Base-by-base conservation (phyloP, 306 rosid species). In the Quercus parvula region DNA sequence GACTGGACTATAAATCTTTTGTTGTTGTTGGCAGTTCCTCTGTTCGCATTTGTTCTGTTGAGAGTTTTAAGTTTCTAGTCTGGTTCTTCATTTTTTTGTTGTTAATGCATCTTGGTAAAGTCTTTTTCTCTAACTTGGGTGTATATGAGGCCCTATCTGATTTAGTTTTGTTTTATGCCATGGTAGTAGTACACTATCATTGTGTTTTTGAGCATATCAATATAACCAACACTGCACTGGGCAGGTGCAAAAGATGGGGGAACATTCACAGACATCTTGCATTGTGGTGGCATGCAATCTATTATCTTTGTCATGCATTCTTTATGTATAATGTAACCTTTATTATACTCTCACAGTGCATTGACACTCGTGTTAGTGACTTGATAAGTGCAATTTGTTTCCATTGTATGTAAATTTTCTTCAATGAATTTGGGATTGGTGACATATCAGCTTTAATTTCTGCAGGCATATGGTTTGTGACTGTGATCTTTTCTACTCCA, bases 391-490 rank as follows among this genome's bases (percentile, higher is more conserved):
- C 51, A 11, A 68, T 19, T 68, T 35, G 14, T 67, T 68, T 68
- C 72, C 51, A 33, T 33, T 5, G 15, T 33, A 12, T 4, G 52
- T 6, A 35, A 18, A 5, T 31, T 8, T 20, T 56, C 35, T 14
- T 54, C 10, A 33, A 77, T 30, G 9, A n/a, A 61, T 56, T 63
- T 6, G 0, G 44, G 72, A 28, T 73, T 70, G 55, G 71, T 79
- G 71, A 57, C 56, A 57, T 83, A 51, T 74, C 30, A 44, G 54
- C 72, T 49, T 76, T 76, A n/a, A 66, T 46, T 28, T 79, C 20
- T 67, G 78, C 82, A 73, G 86, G 81, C 67, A 11, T 64, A n/a
- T 84, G 81, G 70, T 85, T 81, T 82, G 79, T 82, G 78, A 89
- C 83, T 58, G 84, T 82, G 71, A 86, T 56, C 64, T 81, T 84